Percentiles rank a stretch among this genome's conserved stretches.
These are phyloP conservation scores for Colletotrichum liaoningense DNA, from an alignment of 2,329 filamentous ascomycete genomes.

Conservation along the genomic window DNA sequence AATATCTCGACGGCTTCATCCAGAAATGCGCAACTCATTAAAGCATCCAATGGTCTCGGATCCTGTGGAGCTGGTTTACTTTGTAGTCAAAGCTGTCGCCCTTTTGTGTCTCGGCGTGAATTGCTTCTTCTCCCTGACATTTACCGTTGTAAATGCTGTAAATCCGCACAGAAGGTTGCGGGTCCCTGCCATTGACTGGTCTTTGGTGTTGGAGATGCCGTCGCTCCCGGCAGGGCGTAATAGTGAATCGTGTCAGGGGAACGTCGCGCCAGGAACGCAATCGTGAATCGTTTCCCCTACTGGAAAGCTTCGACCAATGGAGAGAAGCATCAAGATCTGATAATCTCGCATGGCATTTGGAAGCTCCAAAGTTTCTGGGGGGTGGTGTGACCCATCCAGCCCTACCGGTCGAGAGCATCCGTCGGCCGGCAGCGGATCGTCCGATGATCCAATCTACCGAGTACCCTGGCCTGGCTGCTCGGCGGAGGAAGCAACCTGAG, in stretches of 20 bases:
- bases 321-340: slow-evolving; percentile 26
- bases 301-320: slow-evolving; percentile 30
- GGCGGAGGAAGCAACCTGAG: not conserved
- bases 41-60: not conserved
- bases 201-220: not conserved
- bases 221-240: not conserved
- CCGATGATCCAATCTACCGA: slow-evolving; percentile 22
- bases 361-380: not conserved
- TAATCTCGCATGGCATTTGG: slow-evolving; percentile 24
- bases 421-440: slow-evolving; percentile 29
- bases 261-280: slow-evolving; percentile 23
- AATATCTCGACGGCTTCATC: not conserved
- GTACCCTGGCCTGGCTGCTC: not conserved
- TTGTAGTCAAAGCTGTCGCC: not conserved
- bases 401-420: slow-evolving; percentile 22
- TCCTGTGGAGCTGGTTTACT: not conserved
- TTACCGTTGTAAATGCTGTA: not conserved
- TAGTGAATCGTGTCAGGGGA: not conserved
- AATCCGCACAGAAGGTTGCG: not conserved
- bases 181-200: not conserved
- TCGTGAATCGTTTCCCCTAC: not conserved
- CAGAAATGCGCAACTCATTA: not conserved
- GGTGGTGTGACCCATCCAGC: slow-evolving; percentile 7
- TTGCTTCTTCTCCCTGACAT: not conserved
- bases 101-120: not conserved